These are phyloP conservation scores for Kwoniella newhampshirensis DNA, from an alignment of 768 basidiomycete genomes.

Conservation along the genomic window DNA sequence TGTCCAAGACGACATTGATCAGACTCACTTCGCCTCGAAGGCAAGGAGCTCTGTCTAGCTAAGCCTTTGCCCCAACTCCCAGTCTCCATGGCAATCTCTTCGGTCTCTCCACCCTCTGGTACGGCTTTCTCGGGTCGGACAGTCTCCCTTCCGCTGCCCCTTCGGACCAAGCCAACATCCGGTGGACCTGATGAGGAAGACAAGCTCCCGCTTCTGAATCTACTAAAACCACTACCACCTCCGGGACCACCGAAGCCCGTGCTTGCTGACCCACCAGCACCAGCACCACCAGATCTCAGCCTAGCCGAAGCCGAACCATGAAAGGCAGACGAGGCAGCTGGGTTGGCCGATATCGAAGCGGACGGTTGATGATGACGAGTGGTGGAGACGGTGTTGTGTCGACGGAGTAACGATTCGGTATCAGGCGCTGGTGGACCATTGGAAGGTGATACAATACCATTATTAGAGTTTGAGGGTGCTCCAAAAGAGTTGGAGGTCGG, in stretches of 20 bases:
- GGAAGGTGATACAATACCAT: constrained; percentile 4
- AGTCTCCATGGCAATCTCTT: constrained; percentile 21
- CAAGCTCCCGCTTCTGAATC: constrained; percentile 42
- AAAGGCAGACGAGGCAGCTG: constrained; percentile 36
- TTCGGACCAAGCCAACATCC: constrained; percentile 23
- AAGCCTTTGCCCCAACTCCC: constrained; percentile 33
- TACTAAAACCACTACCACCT: constrained; percentile 3
- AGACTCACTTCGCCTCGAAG: constrained; percentile 37
- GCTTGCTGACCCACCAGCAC: not conserved
- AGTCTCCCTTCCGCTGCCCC: constrained; percentile 30
- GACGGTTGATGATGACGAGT: constrained; percentile 35
- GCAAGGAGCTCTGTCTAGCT: constrained; percentile 44
- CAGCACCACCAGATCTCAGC: not conserved
- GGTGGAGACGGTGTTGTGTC: constrained; percentile 39
- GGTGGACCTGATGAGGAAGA: constrained; percentile 21
- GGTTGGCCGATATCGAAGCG: constrained; percentile 37
- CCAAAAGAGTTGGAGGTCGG: constrained; percentile 40
- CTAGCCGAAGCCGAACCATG: constrained; percentile 22
- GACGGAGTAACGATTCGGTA: constrained; percentile 27
- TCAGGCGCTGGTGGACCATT: constrained; percentile 37
- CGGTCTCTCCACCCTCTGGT: constrained; percentile 17
- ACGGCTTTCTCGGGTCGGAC: constrained; percentile 30
- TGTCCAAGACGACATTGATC: too few species aligned
- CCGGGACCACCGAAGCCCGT: too few species aligned
- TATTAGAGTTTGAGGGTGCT: constrained; percentile 12